phyloP scores from a whole-genome alignment of 495 filamentous ascomycete species.

The Aspergillus asperescens region DNA sequence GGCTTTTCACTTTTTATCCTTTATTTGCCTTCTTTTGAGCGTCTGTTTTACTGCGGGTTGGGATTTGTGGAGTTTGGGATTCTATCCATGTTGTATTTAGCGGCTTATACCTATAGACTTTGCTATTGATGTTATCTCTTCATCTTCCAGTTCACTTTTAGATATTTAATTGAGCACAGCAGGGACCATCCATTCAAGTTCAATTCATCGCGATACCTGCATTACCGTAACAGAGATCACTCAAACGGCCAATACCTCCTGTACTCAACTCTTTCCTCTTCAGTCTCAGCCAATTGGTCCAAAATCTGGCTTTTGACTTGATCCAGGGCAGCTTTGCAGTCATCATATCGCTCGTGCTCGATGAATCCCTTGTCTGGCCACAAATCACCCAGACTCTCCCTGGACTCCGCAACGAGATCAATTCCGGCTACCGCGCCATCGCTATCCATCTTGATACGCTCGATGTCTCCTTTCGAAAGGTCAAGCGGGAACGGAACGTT shows the following conservation, averaged over 20 bases:
- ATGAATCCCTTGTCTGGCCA: conserved; percentile 35
- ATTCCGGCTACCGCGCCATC: conserved; percentile 31
- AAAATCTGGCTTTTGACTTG: conserved; percentile 27
- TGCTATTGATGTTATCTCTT: no score
- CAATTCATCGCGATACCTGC: no score
- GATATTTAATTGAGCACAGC: no score
- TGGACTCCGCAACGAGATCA: conserved; percentile 27
- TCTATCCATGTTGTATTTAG: no score
- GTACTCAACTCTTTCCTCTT: conserved; percentile 31
- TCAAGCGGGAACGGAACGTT: conserved; percentile 27
- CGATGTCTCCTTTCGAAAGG: conserved; percentile 25
- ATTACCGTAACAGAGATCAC: conserved; percentile 13
- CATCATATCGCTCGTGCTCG: conserved; percentile 30
- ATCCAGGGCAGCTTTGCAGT: conserved; percentile 28
- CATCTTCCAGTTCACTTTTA: no score
- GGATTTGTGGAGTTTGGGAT: no score
- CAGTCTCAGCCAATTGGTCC: conserved; percentile 28
- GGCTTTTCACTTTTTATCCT: background rate
- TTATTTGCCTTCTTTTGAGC: no score
- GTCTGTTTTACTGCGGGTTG: no score
- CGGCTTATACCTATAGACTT: no score
- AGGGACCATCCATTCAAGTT: no score
- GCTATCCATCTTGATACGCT: conserved; percentile 27
- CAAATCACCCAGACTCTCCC: conserved; percentile 29
- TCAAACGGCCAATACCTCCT: conserved; percentile 34